Evolutionary conservation across 2,329 filamentous ascomycete species (phyloP), one percentile per base, ranked within the genome.

Genomic region (Penicillium vulpinum): DNA sequence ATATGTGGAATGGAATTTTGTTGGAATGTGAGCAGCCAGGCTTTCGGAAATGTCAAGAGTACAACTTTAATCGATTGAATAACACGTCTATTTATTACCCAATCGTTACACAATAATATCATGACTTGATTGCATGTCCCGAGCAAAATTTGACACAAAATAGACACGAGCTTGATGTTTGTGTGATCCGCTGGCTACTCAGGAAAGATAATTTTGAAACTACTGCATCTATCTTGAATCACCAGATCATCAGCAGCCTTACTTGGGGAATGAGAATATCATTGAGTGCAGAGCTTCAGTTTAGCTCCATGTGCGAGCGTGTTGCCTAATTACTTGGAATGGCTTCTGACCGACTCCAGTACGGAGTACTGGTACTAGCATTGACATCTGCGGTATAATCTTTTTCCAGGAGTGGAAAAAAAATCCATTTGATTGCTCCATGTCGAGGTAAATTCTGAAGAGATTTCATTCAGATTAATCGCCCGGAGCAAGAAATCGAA

Each of bases 11-110:
- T 56, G 54, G 8, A 13, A 40, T 40, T 29, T 40, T 6, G n/a
- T 26, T 35, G 54, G 54, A 56, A 56, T 56, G 54, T 56, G 47
- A 56, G 40, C 26, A 33, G 10, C 21, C 16, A 36, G 18, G 29
- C 2, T 15, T n/a, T 16, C 21, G 29, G 18, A n/a, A 15, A 24
- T 53, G 6, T 11, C n/a, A 49, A 35, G 16, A 11, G 7, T 38
- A 26, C 33, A 39, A 24, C 2, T 4, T 5, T 15, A 28, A 28
- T 48, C 10, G 6, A 48, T 15, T 26, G 10, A 13, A n/a, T 18
- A 24, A 15, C 15, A 43, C 15, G 15, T 10, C 5, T 41, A 26
- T 16, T 9, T 41, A 2, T 10, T 26, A 16, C 2, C 5, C 1
- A 38, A n/a, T 21, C n/a, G 11, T 11, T 18, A 10, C 2, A 18